Evolutionary conservation across 176 grass and related monocot species (phyloP).

Genomic region (Thinopyrum elongatum): DNA sequence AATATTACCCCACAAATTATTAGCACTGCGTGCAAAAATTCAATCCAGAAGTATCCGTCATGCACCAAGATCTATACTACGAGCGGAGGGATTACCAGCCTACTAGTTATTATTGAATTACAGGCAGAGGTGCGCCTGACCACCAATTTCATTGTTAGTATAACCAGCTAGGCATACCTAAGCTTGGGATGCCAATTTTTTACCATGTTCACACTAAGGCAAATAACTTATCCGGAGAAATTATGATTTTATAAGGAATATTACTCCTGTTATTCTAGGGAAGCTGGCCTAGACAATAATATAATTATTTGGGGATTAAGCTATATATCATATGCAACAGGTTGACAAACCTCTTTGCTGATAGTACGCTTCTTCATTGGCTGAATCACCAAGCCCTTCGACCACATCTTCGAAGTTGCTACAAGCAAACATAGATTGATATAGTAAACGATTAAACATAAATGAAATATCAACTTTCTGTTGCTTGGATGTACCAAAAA

Average conservation of each 20-base stretch:
- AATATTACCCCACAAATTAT: neutral
- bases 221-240: neutral
- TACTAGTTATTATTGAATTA: neutral
- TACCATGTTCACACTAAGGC: neutral
- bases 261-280: neutral
- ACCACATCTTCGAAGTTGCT: slow-evolving; percentile 73
- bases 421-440: slow-evolving; percentile 39
- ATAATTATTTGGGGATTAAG: neutral
- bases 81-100: neutral
- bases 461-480: slow-evolving; percentile 13
- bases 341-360: slow-evolving; percentile 70
- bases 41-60: neutral
- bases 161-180: slow-evolving; percentile 19
- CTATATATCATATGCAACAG: slow-evolving; percentile 4
- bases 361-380: slow-evolving; percentile 48
- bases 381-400: slow-evolving; percentile 71
- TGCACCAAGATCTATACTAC: slow-evolving; percentile 10
- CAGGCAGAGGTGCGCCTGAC: neutral
- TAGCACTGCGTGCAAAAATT: neutral
- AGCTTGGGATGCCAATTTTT: neutral
- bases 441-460: slow-evolving; percentile 15
- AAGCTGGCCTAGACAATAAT: neutral
- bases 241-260: neutral
- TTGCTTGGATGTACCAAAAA: slow-evolving; percentile 57
- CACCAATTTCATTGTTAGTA: slow-evolving; percentile 3